Evolutionary conservation across 495 filamentous ascomycete species (phyloP).

Genomic region (Aspergillus sclerotioniger): DNA sequence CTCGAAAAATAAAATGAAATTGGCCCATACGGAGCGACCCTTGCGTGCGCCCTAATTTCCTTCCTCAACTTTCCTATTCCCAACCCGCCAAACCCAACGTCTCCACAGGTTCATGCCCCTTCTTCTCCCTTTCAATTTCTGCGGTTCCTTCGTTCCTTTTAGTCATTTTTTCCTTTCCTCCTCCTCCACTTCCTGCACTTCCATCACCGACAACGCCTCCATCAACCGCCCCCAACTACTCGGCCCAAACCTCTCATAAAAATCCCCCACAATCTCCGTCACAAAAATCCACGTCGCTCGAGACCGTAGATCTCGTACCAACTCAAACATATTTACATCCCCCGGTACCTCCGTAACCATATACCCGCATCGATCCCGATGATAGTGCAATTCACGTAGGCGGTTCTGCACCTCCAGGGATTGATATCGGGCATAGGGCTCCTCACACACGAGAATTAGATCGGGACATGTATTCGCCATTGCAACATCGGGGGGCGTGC

Average conservation of each 20-base stretch:
- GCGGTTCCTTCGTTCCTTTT: neutral
- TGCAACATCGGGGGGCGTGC: conserved; percentile 13
- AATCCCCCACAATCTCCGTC: conserved; percentile 16
- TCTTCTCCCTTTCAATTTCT: neutral
- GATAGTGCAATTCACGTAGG: conserved; percentile 3
- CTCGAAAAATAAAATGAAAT: too few relatives aligned
- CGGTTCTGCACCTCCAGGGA: conserved; percentile 17
- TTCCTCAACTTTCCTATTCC: too few relatives aligned
- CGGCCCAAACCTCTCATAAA: conserved; percentile 20
- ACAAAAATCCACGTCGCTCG: conserved; percentile 16
- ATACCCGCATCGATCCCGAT: conserved; percentile 11
- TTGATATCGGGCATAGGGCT: conserved; percentile 15
- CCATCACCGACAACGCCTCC: conserved; percentile 11
- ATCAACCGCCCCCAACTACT: conserved; percentile 14
- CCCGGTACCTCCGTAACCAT: conserved; percentile 15
- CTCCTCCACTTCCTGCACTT: neutral
- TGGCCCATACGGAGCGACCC: too few relatives aligned
- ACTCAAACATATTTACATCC: neutral
- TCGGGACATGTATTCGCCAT: conserved; percentile 9
- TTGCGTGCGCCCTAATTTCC: too few relatives aligned
- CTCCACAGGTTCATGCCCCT: neutral
- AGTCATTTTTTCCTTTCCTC: neutral
- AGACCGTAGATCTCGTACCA: conserved; percentile 16
- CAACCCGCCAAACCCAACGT: neutral
- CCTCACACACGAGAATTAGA: conserved; percentile 18